Evolutionary conservation across 768 basidiomycete species (phyloP).

Genomic region (Hirschioporus abietinus): DNA sequence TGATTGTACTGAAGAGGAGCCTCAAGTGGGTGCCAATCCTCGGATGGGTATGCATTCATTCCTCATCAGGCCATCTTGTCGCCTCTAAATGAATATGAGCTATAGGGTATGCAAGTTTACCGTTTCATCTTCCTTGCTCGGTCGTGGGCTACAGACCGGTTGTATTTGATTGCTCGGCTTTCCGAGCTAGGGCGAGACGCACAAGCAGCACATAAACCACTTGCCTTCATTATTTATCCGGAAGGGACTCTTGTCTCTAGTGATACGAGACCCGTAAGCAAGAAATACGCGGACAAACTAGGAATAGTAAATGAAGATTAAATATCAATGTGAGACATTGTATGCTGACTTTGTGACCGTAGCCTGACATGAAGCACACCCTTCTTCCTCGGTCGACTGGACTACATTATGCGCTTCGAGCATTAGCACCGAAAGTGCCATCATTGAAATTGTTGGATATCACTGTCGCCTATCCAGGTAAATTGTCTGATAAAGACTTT

Average conservation of each 20-base stretch:
- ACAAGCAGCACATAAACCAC: conserved; percentile 60
- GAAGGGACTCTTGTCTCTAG: conserved; percentile 93
- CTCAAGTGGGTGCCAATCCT: conserved; percentile 81
- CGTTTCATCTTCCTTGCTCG: conserved; percentile 90
- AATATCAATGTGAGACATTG: background rate
- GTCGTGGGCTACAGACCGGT: conserved; percentile 83
- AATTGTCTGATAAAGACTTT: conserved; percentile 8
- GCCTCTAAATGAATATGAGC: background rate
- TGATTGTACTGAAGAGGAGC: conserved; percentile 90
- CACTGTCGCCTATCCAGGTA: conserved; percentile 89
- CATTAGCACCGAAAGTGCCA: conserved; percentile 72
- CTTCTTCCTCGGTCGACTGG: conserved; percentile 93
- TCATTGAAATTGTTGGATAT: conserved; percentile 82
- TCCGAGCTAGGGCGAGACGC: conserved; percentile 64
- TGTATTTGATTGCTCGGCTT: conserved; percentile 59
- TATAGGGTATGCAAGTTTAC: conserved; percentile 88
- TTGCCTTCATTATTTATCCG: conserved; percentile 86
- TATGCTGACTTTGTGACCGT: conserved; percentile 3
- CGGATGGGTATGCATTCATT: conserved; percentile 64
- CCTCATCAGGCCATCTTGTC: conserved; percentile 3
- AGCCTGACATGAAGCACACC: conserved; percentile 78
- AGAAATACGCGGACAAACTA: conserved; percentile 82
- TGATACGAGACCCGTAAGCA: conserved; percentile 79
- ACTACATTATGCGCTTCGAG: conserved; percentile 76
- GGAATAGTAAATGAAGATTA: conserved; percentile 62